phyloP scores from a whole-genome alignment of 495 filamentous ascomycete genomes.

The Neurospora intermedia region DNA sequence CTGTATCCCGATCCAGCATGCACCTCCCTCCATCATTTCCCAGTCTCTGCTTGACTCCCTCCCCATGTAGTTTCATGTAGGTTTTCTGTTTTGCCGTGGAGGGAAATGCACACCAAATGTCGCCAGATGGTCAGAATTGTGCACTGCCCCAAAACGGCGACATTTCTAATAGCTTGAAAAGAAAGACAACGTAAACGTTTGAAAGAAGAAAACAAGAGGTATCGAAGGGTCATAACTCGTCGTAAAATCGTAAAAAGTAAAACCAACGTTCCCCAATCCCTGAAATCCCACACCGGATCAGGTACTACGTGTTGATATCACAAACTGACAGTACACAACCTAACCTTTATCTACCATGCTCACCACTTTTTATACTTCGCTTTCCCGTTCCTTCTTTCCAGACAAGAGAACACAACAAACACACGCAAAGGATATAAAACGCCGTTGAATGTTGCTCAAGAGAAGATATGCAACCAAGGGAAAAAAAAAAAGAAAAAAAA shows the following conservation, averaged over 20 bases:
- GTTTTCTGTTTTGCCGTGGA: neutral
- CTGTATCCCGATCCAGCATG: neutral
- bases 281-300: neutral
- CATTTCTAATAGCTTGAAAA: neutral
- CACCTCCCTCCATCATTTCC: neutral
- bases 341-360: neutral
- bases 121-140: neutral
- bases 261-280: neutral
- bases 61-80: neutral
- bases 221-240: conserved; percentile 1
- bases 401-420: neutral
- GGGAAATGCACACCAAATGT: neutral
- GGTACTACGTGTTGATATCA: neutral
- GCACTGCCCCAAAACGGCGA: neutral
- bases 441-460: conserved; percentile 1
- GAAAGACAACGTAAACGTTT: conserved; percentile 1
- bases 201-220: conserved; percentile 7
- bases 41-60: neutral
- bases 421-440: neutral
- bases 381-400: neutral
- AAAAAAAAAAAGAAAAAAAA: too few species aligned
- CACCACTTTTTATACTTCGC: neutral
- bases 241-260: conserved; percentile 1
- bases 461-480: conserved; percentile 8
- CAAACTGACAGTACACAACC: neutral